phyloP scores from a whole-genome alignment of 2,329 filamentous ascomycete genomes.

The Xylariaceae sp. region DNA sequence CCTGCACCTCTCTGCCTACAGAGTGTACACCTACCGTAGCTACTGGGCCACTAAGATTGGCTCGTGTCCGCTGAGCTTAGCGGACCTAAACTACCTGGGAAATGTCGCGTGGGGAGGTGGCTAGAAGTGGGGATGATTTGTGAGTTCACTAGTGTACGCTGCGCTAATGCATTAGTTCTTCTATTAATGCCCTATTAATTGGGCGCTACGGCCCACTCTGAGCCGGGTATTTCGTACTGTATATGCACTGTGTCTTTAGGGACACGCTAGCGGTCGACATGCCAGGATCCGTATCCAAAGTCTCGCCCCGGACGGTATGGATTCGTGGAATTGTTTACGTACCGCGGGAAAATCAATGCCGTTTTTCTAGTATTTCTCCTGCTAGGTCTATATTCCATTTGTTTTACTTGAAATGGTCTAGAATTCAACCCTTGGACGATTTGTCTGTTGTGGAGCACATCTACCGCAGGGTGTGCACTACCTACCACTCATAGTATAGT shows the following conservation, averaged over 20 bases:
- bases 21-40: background rate
- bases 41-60: background rate
- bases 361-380: too few species aligned
- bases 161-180: conserved; percentile 1
- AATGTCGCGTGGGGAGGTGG: conserved; percentile 10
- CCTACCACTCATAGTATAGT: too few species aligned
- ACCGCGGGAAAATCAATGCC: too few species aligned
- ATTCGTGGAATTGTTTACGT: too few species aligned
- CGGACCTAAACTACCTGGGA: background rate
- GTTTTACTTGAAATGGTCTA: too few species aligned
- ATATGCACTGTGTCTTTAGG: background rate
- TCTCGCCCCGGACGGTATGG: background rate
- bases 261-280: background rate
- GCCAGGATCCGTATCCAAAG: background rate
- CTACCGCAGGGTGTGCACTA: too few species aligned
- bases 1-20: conserved; percentile 1
- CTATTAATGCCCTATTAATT: background rate
- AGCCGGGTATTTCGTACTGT: background rate
- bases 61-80: background rate
- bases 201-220: too few species aligned
- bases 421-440: too few species aligned
- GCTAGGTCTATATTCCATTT: too few species aligned
- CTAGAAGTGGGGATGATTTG: conserved; percentile 13
- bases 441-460: too few species aligned
- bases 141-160: conserved; percentile 15